A percentile compares a stretch with the other conserved stretches of the same genome.
phyloP scores from a whole-genome alignment of 2,329 filamentous ascomycete species.

The Calonectria pseudoreteaudii region DNA sequence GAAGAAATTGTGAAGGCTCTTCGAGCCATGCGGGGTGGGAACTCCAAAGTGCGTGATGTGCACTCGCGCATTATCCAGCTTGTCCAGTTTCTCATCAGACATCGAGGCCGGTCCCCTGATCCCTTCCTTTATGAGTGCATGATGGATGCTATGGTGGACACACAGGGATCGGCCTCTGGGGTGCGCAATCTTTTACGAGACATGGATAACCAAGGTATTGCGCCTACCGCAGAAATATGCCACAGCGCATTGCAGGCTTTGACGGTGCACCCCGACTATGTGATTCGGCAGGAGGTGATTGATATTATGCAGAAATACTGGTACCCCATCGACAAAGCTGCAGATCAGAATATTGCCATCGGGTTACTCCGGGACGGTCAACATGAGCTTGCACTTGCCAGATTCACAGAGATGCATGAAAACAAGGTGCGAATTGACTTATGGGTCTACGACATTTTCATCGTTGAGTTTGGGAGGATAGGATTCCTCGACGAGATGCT shows the following conservation, averaged over 20 bases:
- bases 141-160: constrained; percentile 77
- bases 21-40: constrained; percentile 40
- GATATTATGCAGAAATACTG: constrained; percentile 80
- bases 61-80: constrained; percentile 52
- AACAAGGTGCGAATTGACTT: constrained; percentile 66
- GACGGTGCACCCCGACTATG: constrained; percentile 86
- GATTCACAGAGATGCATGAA: constrained; percentile 74
- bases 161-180: constrained; percentile 74
- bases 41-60: constrained; percentile 36
- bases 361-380: constrained; percentile 85
- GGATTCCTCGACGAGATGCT: constrained; percentile 84
- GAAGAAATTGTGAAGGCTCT: constrained; percentile 44
- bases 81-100: constrained; percentile 68
- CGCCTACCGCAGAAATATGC: constrained; percentile 74
- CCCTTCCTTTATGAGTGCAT: constrained; percentile 78
- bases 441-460: constrained; percentile 85
- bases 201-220: constrained; percentile 72
- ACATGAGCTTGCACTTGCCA: constrained; percentile 81
- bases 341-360: constrained; percentile 75
- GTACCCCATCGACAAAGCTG: constrained; percentile 63
- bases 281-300: constrained; percentile 78
- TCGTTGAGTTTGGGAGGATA: constrained; percentile 77
- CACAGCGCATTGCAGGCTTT: constrained; percentile 79
- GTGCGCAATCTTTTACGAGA: constrained; percentile 76
- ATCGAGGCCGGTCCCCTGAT: constrained; percentile 67